phyloP scores from a whole-genome alignment of 1,284 basidiomycete genomes.

The Austroboletus novae-zelandiae region DNA sequence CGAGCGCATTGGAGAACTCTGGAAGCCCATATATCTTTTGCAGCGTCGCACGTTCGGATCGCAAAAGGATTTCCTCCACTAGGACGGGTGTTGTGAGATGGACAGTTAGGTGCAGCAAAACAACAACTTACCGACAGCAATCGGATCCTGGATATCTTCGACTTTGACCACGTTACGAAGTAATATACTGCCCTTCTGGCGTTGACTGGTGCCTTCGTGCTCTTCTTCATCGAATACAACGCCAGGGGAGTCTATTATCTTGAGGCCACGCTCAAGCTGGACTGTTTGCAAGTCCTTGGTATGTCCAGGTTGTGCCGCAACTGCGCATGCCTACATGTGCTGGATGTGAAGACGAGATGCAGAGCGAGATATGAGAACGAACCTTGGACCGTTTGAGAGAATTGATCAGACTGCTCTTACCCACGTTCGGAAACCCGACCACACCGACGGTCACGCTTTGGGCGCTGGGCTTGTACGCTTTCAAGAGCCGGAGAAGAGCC shows the following conservation, averaged over 20 bases:
- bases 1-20: slow-evolving; percentile 65
- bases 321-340: slow-evolving; percentile 71
- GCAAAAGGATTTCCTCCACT: slow-evolving; percentile 83
- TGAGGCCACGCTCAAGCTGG: slow-evolving; percentile 89
- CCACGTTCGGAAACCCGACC: slow-evolving; percentile 97
- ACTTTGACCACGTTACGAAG: slow-evolving; percentile 93
- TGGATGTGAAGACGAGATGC: slow-evolving; percentile 19
- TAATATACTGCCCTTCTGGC: slow-evolving; percentile 66
- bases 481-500: slow-evolving; percentile 82
- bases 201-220: slow-evolving; percentile 46
- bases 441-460: slow-evolving; percentile 87
- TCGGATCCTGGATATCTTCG: slow-evolving; percentile 89
- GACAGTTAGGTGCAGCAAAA: not conserved
- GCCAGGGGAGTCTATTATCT: slow-evolving; percentile 94
- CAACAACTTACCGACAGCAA: slow-evolving; percentile 69
- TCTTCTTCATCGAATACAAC: slow-evolving; percentile 86
- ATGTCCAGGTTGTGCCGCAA: slow-evolving; percentile 94
- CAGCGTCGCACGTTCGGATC: slow-evolving; percentile 68
- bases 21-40: slow-evolving; percentile 85
- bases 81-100: not conserved
- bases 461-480: slow-evolving; percentile 80
- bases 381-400: slow-evolving; percentile 89
- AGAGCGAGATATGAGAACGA: slow-evolving; percentile 20
- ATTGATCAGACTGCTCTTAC: slow-evolving; percentile 95
- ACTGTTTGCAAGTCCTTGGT: slow-evolving; percentile 95